phyloP scores from a whole-genome alignment of 202 grass and related monocot genomes.

The Bolboschoenoplectus hybrid region DNA sequence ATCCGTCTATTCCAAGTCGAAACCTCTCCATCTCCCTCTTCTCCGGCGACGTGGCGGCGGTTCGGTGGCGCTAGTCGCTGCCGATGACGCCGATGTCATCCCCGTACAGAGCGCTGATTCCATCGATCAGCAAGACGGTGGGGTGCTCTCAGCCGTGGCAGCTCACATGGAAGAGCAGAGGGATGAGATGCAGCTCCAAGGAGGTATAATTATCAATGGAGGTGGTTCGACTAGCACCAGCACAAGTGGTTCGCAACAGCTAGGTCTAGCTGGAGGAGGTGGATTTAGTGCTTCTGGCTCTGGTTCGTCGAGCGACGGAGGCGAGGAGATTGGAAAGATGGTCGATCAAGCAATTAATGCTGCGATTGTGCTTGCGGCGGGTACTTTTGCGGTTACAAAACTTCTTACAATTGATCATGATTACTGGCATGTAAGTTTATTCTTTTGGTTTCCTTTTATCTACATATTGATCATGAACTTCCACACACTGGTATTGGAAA shows the following conservation, averaged over 20 bases:
- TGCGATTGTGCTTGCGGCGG: conserved; percentile 80
- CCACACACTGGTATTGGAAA: not conserved
- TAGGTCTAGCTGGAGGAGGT: conserved; percentile 46
- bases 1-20: not conserved
- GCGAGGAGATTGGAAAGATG: conserved; percentile 49
- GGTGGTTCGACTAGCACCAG: conserved; percentile 17
- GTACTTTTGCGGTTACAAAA: conserved; percentile 90
- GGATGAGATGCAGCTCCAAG: conserved; percentile 27
- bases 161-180: conserved; percentile 38
- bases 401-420: conserved; percentile 95
- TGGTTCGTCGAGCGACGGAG: conserved; percentile 29
- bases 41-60: conserved; percentile 36
- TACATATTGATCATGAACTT: not conserved
- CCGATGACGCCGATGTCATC: conserved; percentile 56
- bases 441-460: not conserved
- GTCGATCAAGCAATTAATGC: conserved; percentile 75
- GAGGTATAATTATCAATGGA: conserved; percentile 10
- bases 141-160: conserved; percentile 24
- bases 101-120: conserved; percentile 50
- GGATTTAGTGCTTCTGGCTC: conserved; percentile 40
- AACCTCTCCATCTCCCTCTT: conserved; percentile 1
- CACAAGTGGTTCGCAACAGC: not conserved
- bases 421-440: conserved; percentile 88
- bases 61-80: conserved; percentile 30
- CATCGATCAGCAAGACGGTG: conserved; percentile 47